Evolutionary conservation across 2,329 filamentous ascomycete species (phyloP), one percentile per base, ranked within the genome.

Genomic region (Xylariaceae sp.): DNA sequence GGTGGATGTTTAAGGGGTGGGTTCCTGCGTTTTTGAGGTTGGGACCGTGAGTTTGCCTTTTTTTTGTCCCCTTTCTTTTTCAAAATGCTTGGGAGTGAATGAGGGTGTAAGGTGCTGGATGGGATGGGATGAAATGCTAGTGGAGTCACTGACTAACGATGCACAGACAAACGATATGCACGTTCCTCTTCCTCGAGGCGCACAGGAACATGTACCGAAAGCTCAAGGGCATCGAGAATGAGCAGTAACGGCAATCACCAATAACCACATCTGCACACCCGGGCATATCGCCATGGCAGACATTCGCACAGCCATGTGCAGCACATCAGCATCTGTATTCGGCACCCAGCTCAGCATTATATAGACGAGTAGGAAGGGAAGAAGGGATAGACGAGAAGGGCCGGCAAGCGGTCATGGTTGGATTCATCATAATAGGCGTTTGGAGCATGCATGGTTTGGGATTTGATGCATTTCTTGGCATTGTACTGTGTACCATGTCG

Each of bases 1-100:
- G 79, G 42, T 96, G 90, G 90, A 86, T 93, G 80, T 95, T 95
- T 73, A 89, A 89, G 70, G 90, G 90, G 55, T 95, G 90, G 89
- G 84, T 92, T 43, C 90, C 90, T n/a, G 84, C 81, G 61, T 87
- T 87, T 66, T 73, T 86, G 57, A 73, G 84, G 53, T 71, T 87
- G 45, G 83, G 83, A 64, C 83, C 83, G 77, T 83, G 71, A 72
- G 80, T 78, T 31, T 34, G 42, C 22, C 17, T 22, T 36, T 17
- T 38, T n/a, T 41, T 31, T 33, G 19, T 14, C 16, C 18, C 34
- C 18, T 14, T 18, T 40, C 28, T 42, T 40, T 45, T 13, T 39
- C 28, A 6, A 6, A 42, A 4, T 13, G 14, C 42, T 17, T 17
- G 11, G 18, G 14, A 12, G 28, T 19, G n/a, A 17, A 7, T 36